phyloP scores from a whole-genome alignment of 331 rosid genomes.

The Pyrus hybrid region DNA sequence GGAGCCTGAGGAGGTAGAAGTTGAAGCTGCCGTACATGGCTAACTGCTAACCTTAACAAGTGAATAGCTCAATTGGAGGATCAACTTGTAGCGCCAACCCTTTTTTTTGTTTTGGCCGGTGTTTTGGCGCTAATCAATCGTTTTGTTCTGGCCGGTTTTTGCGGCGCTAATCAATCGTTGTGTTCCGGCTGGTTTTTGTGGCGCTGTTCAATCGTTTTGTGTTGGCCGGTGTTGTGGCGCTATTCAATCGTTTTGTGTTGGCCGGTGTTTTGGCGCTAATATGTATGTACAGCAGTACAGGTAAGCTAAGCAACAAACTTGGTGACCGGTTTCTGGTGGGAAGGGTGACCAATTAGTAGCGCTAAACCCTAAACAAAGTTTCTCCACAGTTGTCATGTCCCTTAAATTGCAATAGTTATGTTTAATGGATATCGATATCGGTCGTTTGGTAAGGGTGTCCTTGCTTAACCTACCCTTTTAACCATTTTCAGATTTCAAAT shows the following conservation, averaged over 20 bases:
- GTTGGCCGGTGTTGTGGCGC: no score
- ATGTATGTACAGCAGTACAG: background rate
- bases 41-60: background rate
- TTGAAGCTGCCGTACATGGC: conserved; percentile 31
- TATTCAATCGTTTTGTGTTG: no score
- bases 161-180: background rate
- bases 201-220: no score
- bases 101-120: background rate
- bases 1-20: conserved; percentile 62
- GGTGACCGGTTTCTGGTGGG: background rate
- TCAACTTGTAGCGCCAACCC: background rate
- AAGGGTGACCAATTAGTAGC: background rate
- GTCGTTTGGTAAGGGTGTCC: background rate
- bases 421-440: background rate
- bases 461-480: background rate
- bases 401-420: no score
- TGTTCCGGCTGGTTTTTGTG: no score
- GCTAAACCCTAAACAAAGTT: background rate
- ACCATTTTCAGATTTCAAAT: background rate
- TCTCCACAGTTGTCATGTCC: background rate
- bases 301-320: background rate
- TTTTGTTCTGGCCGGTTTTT: background rate
- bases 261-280: no score
- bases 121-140: background rate
- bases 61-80: background rate